A percentile compares a stretch with the other conserved stretches of the same genome.
phyloP scores from a whole-genome alignment of 2,329 filamentous ascomycete genomes.

The Phyllosticta ampelicida region DNA sequence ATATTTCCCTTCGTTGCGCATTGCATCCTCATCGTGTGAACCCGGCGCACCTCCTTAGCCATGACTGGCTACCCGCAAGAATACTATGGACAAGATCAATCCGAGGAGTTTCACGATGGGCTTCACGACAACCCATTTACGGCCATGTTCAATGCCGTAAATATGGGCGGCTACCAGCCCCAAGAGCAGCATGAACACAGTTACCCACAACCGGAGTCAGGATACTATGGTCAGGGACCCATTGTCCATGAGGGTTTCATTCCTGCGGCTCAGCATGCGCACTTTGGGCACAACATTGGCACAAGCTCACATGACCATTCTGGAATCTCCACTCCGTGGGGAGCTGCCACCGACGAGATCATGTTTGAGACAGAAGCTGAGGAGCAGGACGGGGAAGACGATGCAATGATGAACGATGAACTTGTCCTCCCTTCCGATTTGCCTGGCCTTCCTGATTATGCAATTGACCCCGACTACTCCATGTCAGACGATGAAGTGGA shows the following conservation, averaged over 20 bases:
- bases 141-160: slow-evolving; percentile 1
- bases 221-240: slow-evolving; percentile 13
- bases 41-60: background rate
- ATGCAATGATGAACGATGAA: slow-evolving; percentile 15
- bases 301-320: slow-evolving; percentile 15
- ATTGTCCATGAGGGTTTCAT: slow-evolving; percentile 31
- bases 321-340: background rate
- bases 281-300: slow-evolving; percentile 11
- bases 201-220: slow-evolving; percentile 3
- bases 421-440: slow-evolving; percentile 14
- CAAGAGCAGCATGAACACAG: background rate
- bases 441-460: slow-evolving; percentile 21
- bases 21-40: background rate
- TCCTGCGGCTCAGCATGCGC: slow-evolving; percentile 18
- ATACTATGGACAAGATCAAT: background rate
- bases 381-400: slow-evolving; percentile 18
- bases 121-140: slow-evolving; percentile 9
- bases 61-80: slow-evolving; percentile 3
- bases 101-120: slow-evolving; percentile 2
- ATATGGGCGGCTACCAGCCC: background rate
- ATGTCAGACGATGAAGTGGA: slow-evolving; percentile 20
- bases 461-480: slow-evolving; percentile 26
- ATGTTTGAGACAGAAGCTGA: slow-evolving; percentile 15
- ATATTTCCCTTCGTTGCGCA: background rate
- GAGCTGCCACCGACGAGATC: background rate